Evolutionary conservation across 1,139 yeast species (phyloP).

Genomic region (Yamadazyma atmosphaerica): DNA sequence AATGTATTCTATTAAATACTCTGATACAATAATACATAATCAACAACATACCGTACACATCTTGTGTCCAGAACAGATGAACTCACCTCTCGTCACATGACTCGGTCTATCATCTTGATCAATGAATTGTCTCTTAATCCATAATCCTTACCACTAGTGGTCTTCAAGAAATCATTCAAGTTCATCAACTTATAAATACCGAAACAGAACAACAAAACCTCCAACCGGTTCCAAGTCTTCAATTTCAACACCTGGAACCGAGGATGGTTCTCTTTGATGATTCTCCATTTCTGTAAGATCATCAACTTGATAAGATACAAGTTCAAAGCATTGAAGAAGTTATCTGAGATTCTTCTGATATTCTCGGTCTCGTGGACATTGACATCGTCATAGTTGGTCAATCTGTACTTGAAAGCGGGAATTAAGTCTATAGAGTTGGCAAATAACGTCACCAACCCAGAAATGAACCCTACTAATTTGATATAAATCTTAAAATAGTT

Average conservation of each 20-base stretch:
- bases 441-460: constrained; percentile 33
- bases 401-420: constrained; percentile 26
- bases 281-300: constrained; percentile 45
- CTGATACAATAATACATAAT: too few relatives aligned
- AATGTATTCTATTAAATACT: too few relatives aligned
- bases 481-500: constrained; percentile 34
- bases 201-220: constrained; percentile 35
- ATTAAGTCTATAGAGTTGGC: constrained; percentile 26
- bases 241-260: constrained; percentile 25
- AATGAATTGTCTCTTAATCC: constrained; percentile 18
- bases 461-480: constrained; percentile 34
- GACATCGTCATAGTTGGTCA: constrained; percentile 14
- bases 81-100: too few relatives aligned
- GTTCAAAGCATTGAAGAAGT: constrained; percentile 31
- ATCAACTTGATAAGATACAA: constrained; percentile 37
- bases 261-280: constrained; percentile 41
- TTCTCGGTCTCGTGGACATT: constrained; percentile 16
- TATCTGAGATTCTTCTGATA: constrained; percentile 27
- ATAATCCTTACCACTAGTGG: constrained; percentile 18
- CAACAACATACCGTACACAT: too few relatives aligned
- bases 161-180: constrained; percentile 33
- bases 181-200: constrained; percentile 45
- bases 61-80: too few relatives aligned
- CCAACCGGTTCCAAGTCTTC: constrained; percentile 35
- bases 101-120: constrained; percentile 20